Conservation (phyloP, 306 rosid species). For the Dalbergia oliveri region DNA sequence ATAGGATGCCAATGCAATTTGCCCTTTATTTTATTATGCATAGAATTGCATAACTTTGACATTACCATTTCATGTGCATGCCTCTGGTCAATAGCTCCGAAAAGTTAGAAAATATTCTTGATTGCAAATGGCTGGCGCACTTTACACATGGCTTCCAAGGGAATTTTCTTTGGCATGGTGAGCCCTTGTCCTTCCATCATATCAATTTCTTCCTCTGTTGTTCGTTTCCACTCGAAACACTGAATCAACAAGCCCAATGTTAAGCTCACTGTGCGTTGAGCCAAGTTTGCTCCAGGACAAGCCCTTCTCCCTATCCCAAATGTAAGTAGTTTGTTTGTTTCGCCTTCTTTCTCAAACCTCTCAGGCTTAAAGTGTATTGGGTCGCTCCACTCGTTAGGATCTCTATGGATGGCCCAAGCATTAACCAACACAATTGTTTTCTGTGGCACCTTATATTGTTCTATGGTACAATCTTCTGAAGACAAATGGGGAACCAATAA, state of each 20-base stretch:
- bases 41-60: too few relatives aligned
- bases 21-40: too few relatives aligned
- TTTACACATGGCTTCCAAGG: conserved; percentile 61
- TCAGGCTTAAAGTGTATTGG: conserved; percentile 56
- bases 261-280: conserved; percentile 48
- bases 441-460: conserved; percentile 49
- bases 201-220: conserved; percentile 44
- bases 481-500: conserved; percentile 58
- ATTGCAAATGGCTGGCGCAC: conserved; percentile 5
- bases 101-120: background rate
- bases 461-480: conserved; percentile 51
- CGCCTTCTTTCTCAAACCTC: conserved; percentile 49
- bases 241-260: conserved; percentile 55
- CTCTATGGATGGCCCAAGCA: conserved; percentile 68
- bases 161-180: conserved; percentile 43
- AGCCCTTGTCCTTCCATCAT: conserved; percentile 50
- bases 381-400: conserved; percentile 58
- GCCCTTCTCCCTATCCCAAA: conserved; percentile 66
- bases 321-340: conserved; percentile 46
- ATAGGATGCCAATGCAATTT: too few relatives aligned
- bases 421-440: conserved; percentile 56
- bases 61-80: too few relatives aligned
- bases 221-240: conserved; percentile 61
- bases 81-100: too few relatives aligned
- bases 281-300: conserved; percentile 58